phyloP scores from a whole-genome alignment of 2,329 filamentous ascomycete species.

The Xylariaceae sp. region DNA sequence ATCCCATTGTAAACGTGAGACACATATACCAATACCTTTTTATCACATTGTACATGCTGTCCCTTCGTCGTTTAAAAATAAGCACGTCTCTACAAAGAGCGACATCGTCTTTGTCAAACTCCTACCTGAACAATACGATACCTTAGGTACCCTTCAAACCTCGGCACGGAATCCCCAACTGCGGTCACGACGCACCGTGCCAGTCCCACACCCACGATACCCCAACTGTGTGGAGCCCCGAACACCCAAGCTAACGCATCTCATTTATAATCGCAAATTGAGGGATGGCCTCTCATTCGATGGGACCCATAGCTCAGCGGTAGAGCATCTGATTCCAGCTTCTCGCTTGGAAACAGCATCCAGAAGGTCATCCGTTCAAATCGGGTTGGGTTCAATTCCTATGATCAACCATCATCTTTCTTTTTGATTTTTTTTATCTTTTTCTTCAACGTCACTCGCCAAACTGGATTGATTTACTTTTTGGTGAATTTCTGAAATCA shows the following conservation, averaged over 20 bases:
- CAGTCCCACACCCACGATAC: neutral
- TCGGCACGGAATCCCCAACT: neutral
- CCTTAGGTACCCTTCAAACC: neutral
- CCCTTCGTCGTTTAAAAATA: too few species aligned
- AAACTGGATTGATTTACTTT: too few species aligned
- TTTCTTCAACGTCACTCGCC: neutral
- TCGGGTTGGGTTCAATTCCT: neutral
- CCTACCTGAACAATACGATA: neutral
- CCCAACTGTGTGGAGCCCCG: neutral
- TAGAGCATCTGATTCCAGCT: slow-evolving; percentile 1
- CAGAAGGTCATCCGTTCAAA: neutral
- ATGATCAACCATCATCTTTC: neutral
- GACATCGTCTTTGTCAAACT: neutral
- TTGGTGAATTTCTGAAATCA: too few species aligned
- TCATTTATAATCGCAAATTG: neutral
- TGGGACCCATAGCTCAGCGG: neutral
- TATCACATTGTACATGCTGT: too few species aligned
- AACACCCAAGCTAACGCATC: neutral
- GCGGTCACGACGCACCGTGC: neutral
- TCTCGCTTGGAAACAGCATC: neutral
- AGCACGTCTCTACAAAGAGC: too few species aligned
- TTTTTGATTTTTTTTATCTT: neutral
- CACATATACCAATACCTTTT: too few species aligned
- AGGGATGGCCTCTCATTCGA: neutral
- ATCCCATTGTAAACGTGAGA: too few species aligned